Evolutionary conservation across 345 rosid species (phyloP), one percentile per base, ranked within the genome.

Genomic region (Syzygium aqueum): DNA sequence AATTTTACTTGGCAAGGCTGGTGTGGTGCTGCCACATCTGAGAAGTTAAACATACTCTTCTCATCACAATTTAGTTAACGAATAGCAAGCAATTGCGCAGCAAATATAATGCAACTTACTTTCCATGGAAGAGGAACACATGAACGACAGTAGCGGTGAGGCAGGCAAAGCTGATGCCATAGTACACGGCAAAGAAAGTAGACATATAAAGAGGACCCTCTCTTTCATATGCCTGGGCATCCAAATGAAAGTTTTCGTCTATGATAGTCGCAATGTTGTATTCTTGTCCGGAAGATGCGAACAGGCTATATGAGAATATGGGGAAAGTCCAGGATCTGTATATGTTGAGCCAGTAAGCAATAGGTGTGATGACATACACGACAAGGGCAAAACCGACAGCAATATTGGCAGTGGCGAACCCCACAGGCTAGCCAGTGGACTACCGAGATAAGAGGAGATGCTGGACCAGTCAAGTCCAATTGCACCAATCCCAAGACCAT

Each of bases 401-500:
- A 37, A 94, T 85, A 87, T 95, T 95, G 85, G 92, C 97, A 80
- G 97, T 94, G 19, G 97, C 97, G 57, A 95, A 95, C 97, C 95
- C 97, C 95, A 95, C 2, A 95, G 95, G 84, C 97, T 95, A 30
- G 93, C 95, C 54, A 95, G 89, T 7, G 95, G 97, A 86, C 97
- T 95, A 2, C 94, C 95, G 7, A 94, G 94, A 91, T 94, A 95
- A 2, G 97, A 85, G 14, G 94, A 95, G 27, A 92, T 86, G 88
- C 92, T 95, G 11, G 97, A 93, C 97, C 97, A 95, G 49, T 95
- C 97, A 65, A 95, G 87, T 17, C 95, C 95, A 25, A 93, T 28
- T 14, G 94, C 91, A 33, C 94, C 95, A 61, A 94, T 37, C 22
- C 95, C 95, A 77, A 94, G 91, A 15, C 97, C 97, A 37, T 77